Evolutionary conservation across 1,284 basidiomycete genomes (phyloP), one percentile per base, ranked within the genome.

Genomic region (Sanghuangporus sanghuang): DNA sequence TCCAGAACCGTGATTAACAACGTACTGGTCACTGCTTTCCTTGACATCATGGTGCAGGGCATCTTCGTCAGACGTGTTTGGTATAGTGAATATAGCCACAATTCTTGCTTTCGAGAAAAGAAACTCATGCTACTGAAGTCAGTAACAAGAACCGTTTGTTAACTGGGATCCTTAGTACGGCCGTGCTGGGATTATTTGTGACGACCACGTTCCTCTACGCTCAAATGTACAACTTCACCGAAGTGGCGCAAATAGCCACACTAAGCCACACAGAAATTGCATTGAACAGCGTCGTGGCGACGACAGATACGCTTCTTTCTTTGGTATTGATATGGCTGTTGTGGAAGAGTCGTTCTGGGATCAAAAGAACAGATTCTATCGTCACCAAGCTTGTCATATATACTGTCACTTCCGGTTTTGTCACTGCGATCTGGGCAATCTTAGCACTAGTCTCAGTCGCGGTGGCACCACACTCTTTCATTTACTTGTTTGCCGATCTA

Each of bases 321-420:
- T 55, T 46, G 6, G n/a, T 55, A 3, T 36, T 67, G 27, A 52
- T 63, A 14, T 57, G 42, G 23, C 48, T 63, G 21, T 46, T 67
- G 3, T 32, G 59, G 8, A 38, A 36, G 3, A 50, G 23, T 3
- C 23, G 57, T 8, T 55, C 57, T 0, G 64, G 64, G 2, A 59
- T 63, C 52, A 36, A 46, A 44, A 27, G 40, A 38, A 62, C 63
- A 2, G 54, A 67, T n/a, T 50, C 53, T 9, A 49, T 64, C 49
- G 38, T 67, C 27, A 61, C 62, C 27, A 27, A 52, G 7, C 42
- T 67, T 23, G 60, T 67, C 44, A 38, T 48, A 23, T 63, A 64
- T 49, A 23, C 54, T 14, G 39, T 67, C 62, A 46, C 68, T 54
- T 16, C 62, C 14, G 70, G 71, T 44, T 55, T 55, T 58, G 68